Base-by-base conservation (phyloP, 1,284 basidiomycete genomes). In the Ceratobasidium sp. region DNA sequence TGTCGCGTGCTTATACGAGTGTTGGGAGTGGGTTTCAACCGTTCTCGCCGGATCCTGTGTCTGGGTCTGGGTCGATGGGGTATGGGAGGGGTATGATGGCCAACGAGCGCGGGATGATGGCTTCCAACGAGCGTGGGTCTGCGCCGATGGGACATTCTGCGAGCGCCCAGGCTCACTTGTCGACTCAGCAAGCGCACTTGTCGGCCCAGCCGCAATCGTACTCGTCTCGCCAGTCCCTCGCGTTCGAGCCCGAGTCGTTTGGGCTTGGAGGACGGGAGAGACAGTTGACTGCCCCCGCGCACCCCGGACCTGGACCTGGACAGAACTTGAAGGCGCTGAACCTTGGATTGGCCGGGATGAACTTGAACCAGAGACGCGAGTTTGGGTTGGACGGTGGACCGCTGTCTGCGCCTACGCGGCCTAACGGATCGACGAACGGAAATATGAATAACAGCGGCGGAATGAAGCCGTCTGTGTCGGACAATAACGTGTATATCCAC, bases 401-500 rank as follows among this genome's bases (percentile, higher is more conserved):
- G 22, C 57, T 72, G 47, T 60, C 45, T 44, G 69, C 69, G 3
- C 69, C 69, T 36, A 56, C 62, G 31, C 17, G 57, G 2, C 19
- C 19, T 6, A 15, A 17, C 15, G 29, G 15, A 6, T 15, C 27
- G 54, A 24, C 7, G 6, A 48, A 22, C 22, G 47, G 27, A 6
- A 47, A 47, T 41, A 59, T 41, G 27, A 47, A 57, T 41, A 29
- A 45, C 19, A 62, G n/a, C 27, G 62, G 62, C 62, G 62, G 62
- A 48, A 64, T 48, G 44, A 66, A 66, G 48, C 50, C 64, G 50
- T 53, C 48, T 22, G 50, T n/a, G 15, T 22, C 48, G 48, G 64
- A 59, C 56, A 60, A 60, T 45, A 72, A 51, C 57, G 57, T 72
- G 56, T 72, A 72, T 72, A 60, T 72, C 56, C 69, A 72, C 69